A percentile compares a stretch with the other conserved stretches of the same genome.
Conservation (phyloP, 1,284 basidiomycete species). For the Ceraceosorus guamensis region DNA sequence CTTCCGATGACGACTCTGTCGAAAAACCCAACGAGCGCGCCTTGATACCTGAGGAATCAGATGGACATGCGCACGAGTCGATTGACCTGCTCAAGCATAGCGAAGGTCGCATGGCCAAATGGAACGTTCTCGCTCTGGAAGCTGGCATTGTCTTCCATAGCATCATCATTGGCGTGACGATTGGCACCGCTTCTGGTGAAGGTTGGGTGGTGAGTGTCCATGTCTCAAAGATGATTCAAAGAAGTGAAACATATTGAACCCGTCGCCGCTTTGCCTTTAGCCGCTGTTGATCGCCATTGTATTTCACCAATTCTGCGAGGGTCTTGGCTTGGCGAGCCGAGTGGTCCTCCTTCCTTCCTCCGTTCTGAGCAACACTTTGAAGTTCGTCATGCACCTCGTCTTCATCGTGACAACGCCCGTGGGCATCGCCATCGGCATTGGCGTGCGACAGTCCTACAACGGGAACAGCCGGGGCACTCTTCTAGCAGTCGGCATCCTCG, state of each 20-base stretch:
- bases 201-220: slow-evolving; percentile 27
- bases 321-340: slow-evolving; percentile 22
- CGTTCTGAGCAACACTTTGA: slow-evolving; percentile 10
- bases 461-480: slow-evolving; percentile 65
- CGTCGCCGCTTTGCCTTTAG: too few relatives aligned
- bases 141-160: slow-evolving; percentile 52
- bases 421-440: slow-evolving; percentile 60
- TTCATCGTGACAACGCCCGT: slow-evolving; percentile 55
- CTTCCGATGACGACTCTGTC: not conserved
- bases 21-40: not conserved
- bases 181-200: slow-evolving; percentile 34
- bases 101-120: slow-evolving; percentile 16
- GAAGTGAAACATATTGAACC: too few relatives aligned
- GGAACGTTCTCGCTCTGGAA: slow-evolving; percentile 48
- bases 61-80: not conserved
- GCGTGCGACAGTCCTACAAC: slow-evolving; percentile 73
- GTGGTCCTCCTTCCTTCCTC: slow-evolving; percentile 35
- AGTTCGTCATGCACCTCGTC: slow-evolving; percentile 26
- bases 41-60: not conserved
- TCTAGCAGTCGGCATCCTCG: slow-evolving; percentile 75
- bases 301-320: slow-evolving; percentile 40
- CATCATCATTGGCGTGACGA: slow-evolving; percentile 43
- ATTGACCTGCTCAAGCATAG: not conserved
- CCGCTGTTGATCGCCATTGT: slow-evolving; percentile 42
- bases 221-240: too few relatives aligned